phyloP scores from a whole-genome alignment of 2,329 filamentous ascomycete species.

The Capronia coronata region DNA sequence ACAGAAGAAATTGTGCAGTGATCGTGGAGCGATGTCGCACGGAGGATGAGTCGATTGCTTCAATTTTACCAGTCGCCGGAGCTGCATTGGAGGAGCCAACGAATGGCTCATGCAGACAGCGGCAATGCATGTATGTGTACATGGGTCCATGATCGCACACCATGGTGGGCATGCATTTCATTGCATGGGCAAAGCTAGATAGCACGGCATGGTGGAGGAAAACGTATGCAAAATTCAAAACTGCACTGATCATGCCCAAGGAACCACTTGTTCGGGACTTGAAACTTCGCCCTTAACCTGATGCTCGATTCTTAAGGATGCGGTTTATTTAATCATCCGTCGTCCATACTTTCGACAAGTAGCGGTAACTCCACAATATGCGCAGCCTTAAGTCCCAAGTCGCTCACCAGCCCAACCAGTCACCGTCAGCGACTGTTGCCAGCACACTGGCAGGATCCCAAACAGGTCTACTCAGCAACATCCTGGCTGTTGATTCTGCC shows the following conservation, averaged over 20 bases:
- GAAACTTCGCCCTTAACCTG: no score
- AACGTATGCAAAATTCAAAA: not conserved
- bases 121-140: not conserved
- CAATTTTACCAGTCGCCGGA: not conserved
- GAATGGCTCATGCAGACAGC: not conserved
- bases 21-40: not conserved
- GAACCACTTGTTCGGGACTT: no score
- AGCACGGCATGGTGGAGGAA: not conserved
- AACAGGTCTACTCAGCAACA: no score
- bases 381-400: not conserved
- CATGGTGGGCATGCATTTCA: not conserved
- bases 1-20: slow-evolving; percentile 64
- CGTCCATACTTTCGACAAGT: not conserved
- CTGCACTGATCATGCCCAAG: not conserved
- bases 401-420: no score
- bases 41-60: not conserved
- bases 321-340: not conserved
- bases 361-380: not conserved
- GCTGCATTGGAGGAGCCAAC: not conserved
- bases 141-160: not conserved
- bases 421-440: no score
- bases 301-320: not conserved
- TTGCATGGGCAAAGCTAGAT: not conserved
- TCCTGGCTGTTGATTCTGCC: not conserved
- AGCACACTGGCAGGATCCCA: no score